phyloP scores from a whole-genome alignment of 192 early-diverging fungal genomes.

The Umbelopsis ramanniana region DNA sequence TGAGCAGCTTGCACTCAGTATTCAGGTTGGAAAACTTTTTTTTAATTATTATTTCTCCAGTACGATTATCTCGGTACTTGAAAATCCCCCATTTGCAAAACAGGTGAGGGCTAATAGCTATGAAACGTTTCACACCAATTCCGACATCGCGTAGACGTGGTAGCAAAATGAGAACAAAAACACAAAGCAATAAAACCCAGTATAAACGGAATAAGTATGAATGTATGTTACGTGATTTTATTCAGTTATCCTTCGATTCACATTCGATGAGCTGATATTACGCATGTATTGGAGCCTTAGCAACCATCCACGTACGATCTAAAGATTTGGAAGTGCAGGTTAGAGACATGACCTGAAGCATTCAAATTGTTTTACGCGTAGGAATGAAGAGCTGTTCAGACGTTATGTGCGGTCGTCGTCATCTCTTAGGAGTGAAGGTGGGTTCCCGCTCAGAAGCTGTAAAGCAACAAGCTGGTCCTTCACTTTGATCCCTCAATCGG shows the following conservation, averaged over 20 bases:
- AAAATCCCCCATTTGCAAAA: neutral
- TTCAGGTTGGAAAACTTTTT: neutral
- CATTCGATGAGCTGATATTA: neutral
- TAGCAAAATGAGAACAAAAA: neutral
- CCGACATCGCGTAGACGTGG: neutral
- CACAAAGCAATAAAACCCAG: neutral
- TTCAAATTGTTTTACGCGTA: neutral
- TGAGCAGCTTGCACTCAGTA: neutral
- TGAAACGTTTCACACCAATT: too few relatives aligned
- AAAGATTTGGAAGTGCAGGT: too few relatives aligned
- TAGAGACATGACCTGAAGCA: neutral
- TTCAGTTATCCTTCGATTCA: constrained; percentile 1
- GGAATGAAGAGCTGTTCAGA: neutral
- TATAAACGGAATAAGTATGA: neutral
- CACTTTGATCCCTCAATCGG: constrained; percentile 16
- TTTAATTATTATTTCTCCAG: neutral
- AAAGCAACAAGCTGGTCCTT: constrained; percentile 20
- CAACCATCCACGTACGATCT: too few relatives aligned
- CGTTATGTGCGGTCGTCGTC: constrained; percentile 4
- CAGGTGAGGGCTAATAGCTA: too few relatives aligned
- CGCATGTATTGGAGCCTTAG: too few relatives aligned
- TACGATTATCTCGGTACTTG: neutral
- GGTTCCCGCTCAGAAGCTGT: constrained; percentile 24
- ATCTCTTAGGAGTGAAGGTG: constrained; percentile 18
- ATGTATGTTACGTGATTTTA: neutral